Base-by-base conservation (phyloP, 768 basidiomycete species). In the Podaxis sp. region DNA sequence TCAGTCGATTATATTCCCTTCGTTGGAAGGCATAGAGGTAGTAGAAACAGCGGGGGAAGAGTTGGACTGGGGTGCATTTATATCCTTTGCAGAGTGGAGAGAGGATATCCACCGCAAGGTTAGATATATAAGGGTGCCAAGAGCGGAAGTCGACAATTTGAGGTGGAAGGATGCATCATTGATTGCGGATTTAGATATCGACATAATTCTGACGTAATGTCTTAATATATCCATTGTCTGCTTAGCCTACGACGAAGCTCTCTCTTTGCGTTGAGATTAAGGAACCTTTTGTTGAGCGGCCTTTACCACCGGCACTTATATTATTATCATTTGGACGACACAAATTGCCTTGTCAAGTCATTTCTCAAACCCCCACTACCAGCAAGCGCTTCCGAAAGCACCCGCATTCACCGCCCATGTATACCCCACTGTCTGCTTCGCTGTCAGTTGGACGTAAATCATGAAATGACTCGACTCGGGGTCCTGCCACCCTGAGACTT, bases 141-240 rank as follows among this genome's bases (percentile, higher is more conserved):
- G 6, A 30, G 46, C n/a, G n/a, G 57, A 49, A 4, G 42, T 59
- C 2, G 57, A 49, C 19, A 26, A 59, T 7, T 15, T 59, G 30
- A 4, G 15, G 22, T 59, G 48, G 57, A 22, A 49, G 30, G 57
- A 59, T 33, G 57, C 22, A 15, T 48, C 9, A 9, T 1, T 26
- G 19, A 4, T 59, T 36, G 57, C 57, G 1, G 57, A 59, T 5
- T 17, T 59, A n/a, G 57, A 36, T 36, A 49, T 59, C 17, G 48
- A 59, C 4, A 59, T 51, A 3, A 51, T 11, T 4, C 46, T 59
- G 2, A 36, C 3, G 30, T 59, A 38, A 19, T 49, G 22, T 24
- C 15, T 19, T 19, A 19, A 33, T 33, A 2, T 19, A 17, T 9
- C 19, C 5, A 8, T 17, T n/a, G 19, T 9, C n/a, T 17, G 7